These are phyloP conservation scores for Fusarium equiseti DNA, from an alignment of 2,329 filamentous ascomycete genomes.

Conservation along the genomic window DNA sequence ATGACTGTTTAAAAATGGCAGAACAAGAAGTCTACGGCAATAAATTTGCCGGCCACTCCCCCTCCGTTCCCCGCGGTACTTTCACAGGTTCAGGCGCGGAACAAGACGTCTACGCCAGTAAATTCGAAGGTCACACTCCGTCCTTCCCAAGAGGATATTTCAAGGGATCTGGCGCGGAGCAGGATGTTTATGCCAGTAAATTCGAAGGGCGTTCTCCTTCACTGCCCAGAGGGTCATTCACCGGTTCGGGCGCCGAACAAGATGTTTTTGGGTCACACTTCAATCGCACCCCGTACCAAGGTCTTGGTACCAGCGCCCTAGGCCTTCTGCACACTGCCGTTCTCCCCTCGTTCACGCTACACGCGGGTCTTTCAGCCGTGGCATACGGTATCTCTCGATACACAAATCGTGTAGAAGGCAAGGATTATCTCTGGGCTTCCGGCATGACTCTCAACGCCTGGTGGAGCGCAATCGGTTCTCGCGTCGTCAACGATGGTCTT, in stretches of 20 bases:
- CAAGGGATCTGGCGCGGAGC: neutral
- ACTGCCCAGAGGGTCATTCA: neutral
- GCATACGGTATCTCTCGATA: slow-evolving; percentile 24
- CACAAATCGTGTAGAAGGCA: slow-evolving; percentile 9
- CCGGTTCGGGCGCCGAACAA: slow-evolving; percentile 4
- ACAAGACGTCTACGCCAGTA: neutral
- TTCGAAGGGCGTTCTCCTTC: neutral
- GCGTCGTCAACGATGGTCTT: neutral
- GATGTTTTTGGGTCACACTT: slow-evolving; percentile 22
- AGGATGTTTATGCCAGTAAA: neutral
- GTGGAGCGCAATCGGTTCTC: slow-evolving; percentile 25
- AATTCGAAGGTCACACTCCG: neutral
- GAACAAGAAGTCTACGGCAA: slow-evolving; percentile 13
- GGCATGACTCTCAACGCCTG: slow-evolving; percentile 27
- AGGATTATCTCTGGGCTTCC: slow-evolving; percentile 21
- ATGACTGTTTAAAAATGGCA: slow-evolving; percentile 11
- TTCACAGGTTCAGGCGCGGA: slow-evolving; percentile 5
- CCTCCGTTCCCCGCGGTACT: neutral
- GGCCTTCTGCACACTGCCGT: slow-evolving; percentile 13
- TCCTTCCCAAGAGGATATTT: neutral
- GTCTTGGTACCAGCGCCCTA: slow-evolving; percentile 9
- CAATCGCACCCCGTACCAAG: slow-evolving; percentile 9
- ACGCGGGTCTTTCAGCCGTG: slow-evolving; percentile 7
- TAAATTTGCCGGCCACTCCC: neutral
- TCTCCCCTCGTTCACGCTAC: slow-evolving; percentile 10